A percentile compares a stretch with the other conserved stretches of the same genome.
phyloP scores from a whole-genome alignment of 2,329 filamentous ascomycete species.

The Exophiala viscosa region DNA sequence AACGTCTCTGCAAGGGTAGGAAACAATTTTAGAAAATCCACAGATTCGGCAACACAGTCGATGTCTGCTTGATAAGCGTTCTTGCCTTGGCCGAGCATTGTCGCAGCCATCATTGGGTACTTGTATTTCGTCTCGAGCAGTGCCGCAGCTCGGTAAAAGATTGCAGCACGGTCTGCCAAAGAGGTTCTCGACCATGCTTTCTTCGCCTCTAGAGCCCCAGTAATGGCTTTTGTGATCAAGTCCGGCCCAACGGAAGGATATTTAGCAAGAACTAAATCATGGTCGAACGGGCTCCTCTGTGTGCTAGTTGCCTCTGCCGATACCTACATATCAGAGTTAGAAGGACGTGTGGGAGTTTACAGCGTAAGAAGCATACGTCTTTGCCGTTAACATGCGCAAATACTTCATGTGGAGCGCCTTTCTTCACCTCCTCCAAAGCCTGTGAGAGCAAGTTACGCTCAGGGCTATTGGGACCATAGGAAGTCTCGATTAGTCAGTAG shows the following conservation, averaged over 20 bases:
- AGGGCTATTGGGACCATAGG: not conserved
- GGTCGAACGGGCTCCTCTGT: conserved; percentile 32
- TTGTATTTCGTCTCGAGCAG: conserved; percentile 32
- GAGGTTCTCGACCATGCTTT: conserved; percentile 34
- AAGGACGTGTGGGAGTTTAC: conserved; percentile 16
- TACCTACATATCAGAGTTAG: not conserved
- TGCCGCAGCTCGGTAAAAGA: conserved; percentile 36
- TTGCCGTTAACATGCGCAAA: not conserved
- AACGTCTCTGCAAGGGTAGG: conserved; percentile 58
- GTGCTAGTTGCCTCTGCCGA: not conserved
- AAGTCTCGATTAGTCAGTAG: not conserved
- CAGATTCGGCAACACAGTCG: conserved; percentile 35
- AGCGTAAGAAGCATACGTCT: not conserved
- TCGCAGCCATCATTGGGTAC: conserved; percentile 37
- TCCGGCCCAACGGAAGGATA: conserved; percentile 33
- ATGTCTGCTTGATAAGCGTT: conserved; percentile 42
- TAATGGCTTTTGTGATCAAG: conserved; percentile 34
- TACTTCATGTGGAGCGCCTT: not conserved
- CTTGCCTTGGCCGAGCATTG: conserved; percentile 43
- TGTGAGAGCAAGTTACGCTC: not conserved
- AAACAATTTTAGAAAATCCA: conserved; percentile 63
- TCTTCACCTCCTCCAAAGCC: not conserved
- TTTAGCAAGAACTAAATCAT: conserved; percentile 35
- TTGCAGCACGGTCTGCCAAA: conserved; percentile 37
- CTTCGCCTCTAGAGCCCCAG: conserved; percentile 35